Percentiles rank a stretch among this genome's conserved stretches.
phyloP scores from a whole-genome alignment of 78 protist species.

The Dictyostelium intermedium region DNA sequence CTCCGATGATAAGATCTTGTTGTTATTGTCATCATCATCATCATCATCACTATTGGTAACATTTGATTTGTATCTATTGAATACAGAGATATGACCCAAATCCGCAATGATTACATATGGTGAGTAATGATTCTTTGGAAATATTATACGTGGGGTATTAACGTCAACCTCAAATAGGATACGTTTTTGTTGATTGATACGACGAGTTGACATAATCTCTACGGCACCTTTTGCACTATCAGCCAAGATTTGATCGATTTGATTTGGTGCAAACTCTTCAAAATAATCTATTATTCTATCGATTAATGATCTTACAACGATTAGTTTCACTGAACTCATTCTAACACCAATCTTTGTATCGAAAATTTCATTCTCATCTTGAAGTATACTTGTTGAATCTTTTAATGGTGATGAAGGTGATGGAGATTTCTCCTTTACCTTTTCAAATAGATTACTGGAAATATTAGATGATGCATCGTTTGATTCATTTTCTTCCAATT shows the following conservation, averaged over 20 bases:
- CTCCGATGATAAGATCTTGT: neutral
- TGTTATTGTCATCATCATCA: neutral
- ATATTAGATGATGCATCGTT: too few species aligned
- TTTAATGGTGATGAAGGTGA: neutral
- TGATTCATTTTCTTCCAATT: neutral
- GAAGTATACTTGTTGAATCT: neutral
- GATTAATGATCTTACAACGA: constrained; percentile 19
- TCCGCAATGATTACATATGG: constrained; percentile 64
- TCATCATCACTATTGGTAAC: neutral
- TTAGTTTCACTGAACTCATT: constrained; percentile 55
- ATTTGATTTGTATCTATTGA: constrained; percentile 1
- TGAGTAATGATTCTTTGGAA: constrained; percentile 39
- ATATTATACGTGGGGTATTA: constrained; percentile 49
- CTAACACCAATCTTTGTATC: constrained; percentile 65
- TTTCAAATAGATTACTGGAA: neutral
- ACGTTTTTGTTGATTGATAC: constrained; percentile 17
- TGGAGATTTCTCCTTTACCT: neutral
- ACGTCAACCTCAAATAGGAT: constrained; percentile 56
- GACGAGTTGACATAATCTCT: constrained; percentile 12
- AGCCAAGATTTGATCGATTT: constrained; percentile 23
- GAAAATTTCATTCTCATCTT: neutral
- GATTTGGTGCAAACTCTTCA: constrained; percentile 38
- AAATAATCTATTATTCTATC: constrained; percentile 38
- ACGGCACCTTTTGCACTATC: constrained; percentile 78
- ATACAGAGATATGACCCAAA: constrained; percentile 52